These are phyloP conservation scores for Neoarthrinium moseri DNA, from an alignment of 2,329 filamentous ascomycete genomes.

Conservation along the genomic window DNA sequence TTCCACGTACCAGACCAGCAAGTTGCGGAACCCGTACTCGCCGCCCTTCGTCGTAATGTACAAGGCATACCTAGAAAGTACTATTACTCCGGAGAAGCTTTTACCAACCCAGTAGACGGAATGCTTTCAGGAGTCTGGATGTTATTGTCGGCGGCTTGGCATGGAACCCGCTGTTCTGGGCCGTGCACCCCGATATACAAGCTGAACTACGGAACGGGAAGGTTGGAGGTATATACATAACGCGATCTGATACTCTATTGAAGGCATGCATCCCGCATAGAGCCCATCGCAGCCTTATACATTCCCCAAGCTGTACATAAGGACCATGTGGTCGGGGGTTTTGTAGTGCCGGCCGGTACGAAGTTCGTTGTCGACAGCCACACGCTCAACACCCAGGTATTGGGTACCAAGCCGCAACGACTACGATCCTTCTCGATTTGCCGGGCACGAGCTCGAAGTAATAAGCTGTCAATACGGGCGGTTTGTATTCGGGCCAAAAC, in stretches of 20 bases:
- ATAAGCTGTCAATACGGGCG: slow-evolving; percentile 39
- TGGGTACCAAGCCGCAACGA: slow-evolving; percentile 35
- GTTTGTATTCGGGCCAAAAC: slow-evolving; percentile 43
- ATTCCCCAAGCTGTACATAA: slow-evolving; percentile 38
- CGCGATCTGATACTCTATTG: slow-evolving; percentile 23
- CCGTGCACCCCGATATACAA: slow-evolving; percentile 27
- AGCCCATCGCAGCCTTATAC: slow-evolving; percentile 38
- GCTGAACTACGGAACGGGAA: slow-evolving; percentile 20
- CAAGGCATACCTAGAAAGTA: not conserved
- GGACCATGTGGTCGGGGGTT: slow-evolving; percentile 30
- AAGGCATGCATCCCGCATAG: slow-evolving; percentile 35
- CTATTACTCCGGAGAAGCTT: not conserved
- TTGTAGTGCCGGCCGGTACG: slow-evolving; percentile 32
- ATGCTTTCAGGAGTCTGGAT: slow-evolving; percentile 29
- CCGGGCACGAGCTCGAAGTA: slow-evolving; percentile 11
- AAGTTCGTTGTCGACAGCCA: slow-evolving; percentile 42
- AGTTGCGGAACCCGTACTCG: no score
- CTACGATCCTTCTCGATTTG: slow-evolving; percentile 33
- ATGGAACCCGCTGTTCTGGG: slow-evolving; percentile 38
- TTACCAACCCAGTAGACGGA: slow-evolving; percentile 5
- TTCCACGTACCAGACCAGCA: no score
- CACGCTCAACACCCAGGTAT: slow-evolving; percentile 36
- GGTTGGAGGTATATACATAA: slow-evolving; percentile 22
- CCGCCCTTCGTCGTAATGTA: slow-evolving; percentile 1
- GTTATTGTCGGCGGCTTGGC: slow-evolving; percentile 37